Base-by-base conservation (phyloP, 129 eudicot species). In the Artemisia argyi region DNA sequence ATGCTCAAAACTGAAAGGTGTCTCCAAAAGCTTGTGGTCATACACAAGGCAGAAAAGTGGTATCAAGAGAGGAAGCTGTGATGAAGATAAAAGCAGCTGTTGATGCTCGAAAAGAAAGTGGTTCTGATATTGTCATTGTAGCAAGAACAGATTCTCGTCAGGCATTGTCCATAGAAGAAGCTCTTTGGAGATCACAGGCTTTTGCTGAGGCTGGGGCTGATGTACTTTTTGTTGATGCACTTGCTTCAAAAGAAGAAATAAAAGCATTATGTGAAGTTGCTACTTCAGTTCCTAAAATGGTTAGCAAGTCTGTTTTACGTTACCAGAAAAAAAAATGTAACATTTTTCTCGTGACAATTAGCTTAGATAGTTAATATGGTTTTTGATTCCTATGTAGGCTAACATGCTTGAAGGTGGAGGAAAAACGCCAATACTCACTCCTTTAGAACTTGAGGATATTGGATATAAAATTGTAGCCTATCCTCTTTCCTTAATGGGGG, bases 401-500 rank as follows among this genome's bases (percentile, higher is more conserved):
- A 93, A 85, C 79, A 93, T 93, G 98, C 98, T 93, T 71, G 98
- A 93, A 85, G 98, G 98, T 65, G 98, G 98, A 49, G 98, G 97
- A 4, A 93, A 74, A 85, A 90, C 98, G 24, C 97, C 98, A 58
- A 90, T 93, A 79, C 89, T 89, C 49, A 85, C 79, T 74, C 98
- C 98, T 39, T 68, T 80, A 51, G 98, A 93, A 78, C 97, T 93
- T 50, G 96, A 85, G 80, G 91, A 80, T 19, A 62, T 87, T 61
- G 98, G 98, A 66, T 93, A 78, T 80, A 93, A 90, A 85, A 63
- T 93, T 66, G 92, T 93, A 60, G 98, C 86, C 19, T 93, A 93
- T 82, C 98, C 98, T 44, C 89, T 93, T 67, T 93, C 98, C 61
- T 77, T 93, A 80, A 30, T 93, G 77, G 98, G 92, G 17, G 98